These are phyloP conservation scores for Magnaporthiopsis rhizophila DNA, from an alignment of 2,329 filamentous ascomycete genomes.

Conservation along the genomic window DNA sequence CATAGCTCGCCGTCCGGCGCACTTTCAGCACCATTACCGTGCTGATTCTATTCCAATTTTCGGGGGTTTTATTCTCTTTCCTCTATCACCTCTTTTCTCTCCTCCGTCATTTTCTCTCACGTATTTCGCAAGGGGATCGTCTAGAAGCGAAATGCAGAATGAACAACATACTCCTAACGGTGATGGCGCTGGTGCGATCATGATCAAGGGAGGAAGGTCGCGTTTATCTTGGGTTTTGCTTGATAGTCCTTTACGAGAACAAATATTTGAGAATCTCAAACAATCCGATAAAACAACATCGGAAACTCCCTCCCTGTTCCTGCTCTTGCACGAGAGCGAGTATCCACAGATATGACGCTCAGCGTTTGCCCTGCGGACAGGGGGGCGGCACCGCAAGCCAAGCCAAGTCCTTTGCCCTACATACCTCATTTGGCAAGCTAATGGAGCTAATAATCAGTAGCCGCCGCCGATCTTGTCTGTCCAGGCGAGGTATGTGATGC, in stretches of 20 bases:
- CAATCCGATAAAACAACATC: neutral
- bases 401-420: neutral
- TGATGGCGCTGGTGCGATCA: neutral
- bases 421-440: neutral
- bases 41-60: neutral
- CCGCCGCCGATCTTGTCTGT: slow-evolving; percentile 33
- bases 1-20: slow-evolving; percentile 15
- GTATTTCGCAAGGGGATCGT: too few relatives aligned
- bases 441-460: neutral
- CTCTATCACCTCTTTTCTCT: neutral
- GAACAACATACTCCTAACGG: too few relatives aligned
- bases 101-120: neutral
- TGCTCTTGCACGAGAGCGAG: neutral
- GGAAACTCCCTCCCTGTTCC: neutral
- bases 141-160: too few relatives aligned
- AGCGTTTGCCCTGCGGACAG: neutral
- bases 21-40: neutral
- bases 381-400: too few relatives aligned
- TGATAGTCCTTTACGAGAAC: neutral
- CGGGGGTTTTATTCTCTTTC: neutral
- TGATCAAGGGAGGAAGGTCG: neutral
- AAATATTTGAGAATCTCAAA: neutral
- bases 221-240: neutral
- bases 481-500: slow-evolving; percentile 56
- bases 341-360: too few relatives aligned